Conservation (phyloP, 129 eudicot species). For the Artemisia argyi region DNA sequence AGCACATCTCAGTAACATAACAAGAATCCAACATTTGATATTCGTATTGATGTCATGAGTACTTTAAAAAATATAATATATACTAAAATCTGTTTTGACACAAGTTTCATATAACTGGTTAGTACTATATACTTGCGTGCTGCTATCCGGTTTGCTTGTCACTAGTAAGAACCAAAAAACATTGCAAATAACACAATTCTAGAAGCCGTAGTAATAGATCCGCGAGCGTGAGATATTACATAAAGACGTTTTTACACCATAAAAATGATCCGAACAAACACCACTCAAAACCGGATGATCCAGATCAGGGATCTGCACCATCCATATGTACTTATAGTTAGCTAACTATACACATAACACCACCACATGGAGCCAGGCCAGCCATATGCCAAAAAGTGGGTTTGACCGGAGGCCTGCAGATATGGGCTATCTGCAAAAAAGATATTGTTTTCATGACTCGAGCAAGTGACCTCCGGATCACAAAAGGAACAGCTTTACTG, state of each 20-base stretch:
- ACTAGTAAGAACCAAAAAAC: too few relatives aligned
- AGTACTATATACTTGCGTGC: too few relatives aligned
- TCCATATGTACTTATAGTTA: conserved; percentile 24
- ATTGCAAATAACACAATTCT: too few relatives aligned
- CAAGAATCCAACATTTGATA: too few relatives aligned
- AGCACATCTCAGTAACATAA: too few relatives aligned
- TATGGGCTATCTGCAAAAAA: conserved; percentile 20
- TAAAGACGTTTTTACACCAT: conserved; percentile 19
- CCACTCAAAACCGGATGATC: conserved; percentile 27
- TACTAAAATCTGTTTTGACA: too few relatives aligned
- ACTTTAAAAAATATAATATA: too few relatives aligned
- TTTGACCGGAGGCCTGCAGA: conserved; percentile 3
- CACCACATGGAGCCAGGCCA: conserved; percentile 15
- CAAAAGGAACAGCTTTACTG: conserved; percentile 1
- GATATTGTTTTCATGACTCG: conserved; percentile 3
- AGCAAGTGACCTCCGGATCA: conserved; percentile 27
- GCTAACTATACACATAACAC: conserved; percentile 25
- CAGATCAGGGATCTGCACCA: conserved; percentile 8
- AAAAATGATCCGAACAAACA: conserved; percentile 31
- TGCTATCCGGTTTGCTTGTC: too few relatives aligned
- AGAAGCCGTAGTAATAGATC: not conserved
- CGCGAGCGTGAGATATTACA: conserved; percentile 15
- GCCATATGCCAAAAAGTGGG: conserved; percentile 16
- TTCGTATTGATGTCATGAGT: too few relatives aligned
- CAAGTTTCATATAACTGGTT: too few relatives aligned